Conservation (phyloP, 2,329 filamentous ascomycete species). For the Chaetothyriales sp. region DNA sequence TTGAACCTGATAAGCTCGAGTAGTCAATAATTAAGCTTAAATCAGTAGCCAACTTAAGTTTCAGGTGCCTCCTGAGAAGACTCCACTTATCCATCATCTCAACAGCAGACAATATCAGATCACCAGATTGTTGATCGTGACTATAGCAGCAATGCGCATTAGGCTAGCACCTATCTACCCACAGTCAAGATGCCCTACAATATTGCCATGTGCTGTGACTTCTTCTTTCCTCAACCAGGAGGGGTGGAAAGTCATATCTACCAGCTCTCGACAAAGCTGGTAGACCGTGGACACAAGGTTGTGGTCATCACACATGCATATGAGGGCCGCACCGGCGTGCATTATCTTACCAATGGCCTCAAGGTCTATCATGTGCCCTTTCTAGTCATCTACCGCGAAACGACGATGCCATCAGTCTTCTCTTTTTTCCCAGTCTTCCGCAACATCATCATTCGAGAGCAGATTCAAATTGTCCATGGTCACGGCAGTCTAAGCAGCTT, state of each 20-base stretch:
- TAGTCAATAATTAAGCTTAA: neutral
- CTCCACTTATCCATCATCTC: neutral
- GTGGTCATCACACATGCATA: conserved; percentile 96
- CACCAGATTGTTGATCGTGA: neutral
- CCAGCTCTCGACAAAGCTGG: conserved; percentile 89
- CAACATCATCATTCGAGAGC: conserved; percentile 86
- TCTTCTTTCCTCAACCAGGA: conserved; percentile 96
- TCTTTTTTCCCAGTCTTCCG: conserved; percentile 97
- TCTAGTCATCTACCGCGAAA: conserved; percentile 82
- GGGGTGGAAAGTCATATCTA: conserved; percentile 98
- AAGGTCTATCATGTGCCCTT: conserved; percentile 98
- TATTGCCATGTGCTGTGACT: conserved; percentile 91
- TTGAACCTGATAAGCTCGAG: neutral
- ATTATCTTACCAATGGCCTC: conserved; percentile 91
- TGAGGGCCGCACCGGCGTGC: conserved; percentile 73
- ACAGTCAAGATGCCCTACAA: conserved; percentile 47
- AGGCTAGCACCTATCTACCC: conserved; percentile 5
- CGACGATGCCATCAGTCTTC: conserved; percentile 92
- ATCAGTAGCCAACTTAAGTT: neutral
- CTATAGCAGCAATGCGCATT: neutral
- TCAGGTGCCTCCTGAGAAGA: neutral
- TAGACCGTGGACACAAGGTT: conserved; percentile 94
- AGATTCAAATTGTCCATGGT: conserved; percentile 95
- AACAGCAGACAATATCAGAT: neutral
- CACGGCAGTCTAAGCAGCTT: conserved; percentile 86